Evolutionary conservation across 2,329 filamentous ascomycete genomes (phyloP), one percentile per base, ranked within the genome.

Genomic region (Thermothelomyces thermophilus): DNA sequence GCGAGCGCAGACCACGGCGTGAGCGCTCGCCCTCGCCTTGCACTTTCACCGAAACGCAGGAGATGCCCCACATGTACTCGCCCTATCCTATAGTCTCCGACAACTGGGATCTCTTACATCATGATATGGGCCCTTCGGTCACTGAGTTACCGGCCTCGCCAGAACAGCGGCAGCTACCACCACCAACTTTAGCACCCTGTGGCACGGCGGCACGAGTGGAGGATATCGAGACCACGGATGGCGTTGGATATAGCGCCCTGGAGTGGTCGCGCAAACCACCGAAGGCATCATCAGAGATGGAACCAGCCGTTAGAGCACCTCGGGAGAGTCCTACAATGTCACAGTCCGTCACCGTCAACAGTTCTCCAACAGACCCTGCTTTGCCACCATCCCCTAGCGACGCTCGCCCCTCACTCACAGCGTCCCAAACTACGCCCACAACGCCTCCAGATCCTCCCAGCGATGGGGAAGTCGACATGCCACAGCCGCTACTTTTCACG

Each of bases 21-120:
- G 42, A 35, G 42, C 20, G 20, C 26, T 26, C 19, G n/a, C 22
- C 33, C 13, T 46, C 30, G n/a, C 4, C 33, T 46, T 37, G 7
- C n/a, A n/a, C n/a, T n/a, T n/a, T n/a, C 24, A 46, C 43, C 43
- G 43, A 30, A 37, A 46, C 43, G 34, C 43, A 46, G 43, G 43
- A 46, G 33, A 28, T 26, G 33, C 43, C 43, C 33, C 43, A 46
- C 35, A 46, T 37, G 43, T 37, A 46, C 37, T 37, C 43, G 33
- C 43, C 43, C 33, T 30, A 37, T 37, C 33, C 34, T 46, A 36
- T 14, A 17, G 43, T 46, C 34, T 46, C 43, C 20, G 43, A 46
- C 43, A 28, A 46, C 34, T 46, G 43, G 43, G 43, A 36, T 36
- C 33, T 47, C 31, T 16, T 47, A 19, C 26, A 41, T 34, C 45